Base-by-base conservation (phyloP, 2,329 filamentous ascomycete species). In the Graphilbum ipis-grandicollis region DNA sequence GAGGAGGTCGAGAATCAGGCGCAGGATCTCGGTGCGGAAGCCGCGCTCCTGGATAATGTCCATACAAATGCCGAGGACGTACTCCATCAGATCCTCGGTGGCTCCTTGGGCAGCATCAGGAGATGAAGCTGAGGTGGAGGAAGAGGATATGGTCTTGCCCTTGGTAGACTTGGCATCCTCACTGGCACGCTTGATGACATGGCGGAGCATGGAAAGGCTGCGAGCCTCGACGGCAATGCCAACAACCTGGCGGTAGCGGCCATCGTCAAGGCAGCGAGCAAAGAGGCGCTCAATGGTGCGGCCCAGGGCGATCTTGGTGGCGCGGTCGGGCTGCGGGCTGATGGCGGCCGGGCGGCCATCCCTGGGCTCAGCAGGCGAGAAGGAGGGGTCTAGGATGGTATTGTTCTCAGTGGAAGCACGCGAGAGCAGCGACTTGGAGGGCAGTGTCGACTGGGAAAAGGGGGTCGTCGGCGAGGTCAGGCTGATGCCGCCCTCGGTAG, bases 201-300 rank as follows among this genome's bases (percentile, higher is more conserved):
- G 71, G 43, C 81, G 77, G 31, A 98, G 69, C 23, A 96, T 79
- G 39, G 90, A 79, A 15, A 96, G 66, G 51, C 90, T 92, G 55
- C 86, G 83, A 42, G 90, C 85, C 58, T 98, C 90, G 26, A 98
- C 79, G 9, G 90, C 86, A 47, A 98, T 94, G 39, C 90, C 90
- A 31, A 98, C 83, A 8, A 98, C 90, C 57, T 98, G 90, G 47
- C 84, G 78, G 58, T 94, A 98, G 43, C 84, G 77, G 43, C 81
- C 84, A 48, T 85, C 75, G 45, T 72, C 68, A 50, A 94, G 76
- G 58, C 88, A 96, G 56, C 73, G 80, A 58, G 93, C 82, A 47
- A 98, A 96, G 31, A 98, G 69, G 38, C 84, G 75, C 56, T 92
- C 79, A 45, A 96, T 85, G 36, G 94, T 75, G 32, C 66, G 63